Evolutionary conservation across 2,329 filamentous ascomycete species (phyloP).

Genomic region (Daldinia sp.): DNA sequence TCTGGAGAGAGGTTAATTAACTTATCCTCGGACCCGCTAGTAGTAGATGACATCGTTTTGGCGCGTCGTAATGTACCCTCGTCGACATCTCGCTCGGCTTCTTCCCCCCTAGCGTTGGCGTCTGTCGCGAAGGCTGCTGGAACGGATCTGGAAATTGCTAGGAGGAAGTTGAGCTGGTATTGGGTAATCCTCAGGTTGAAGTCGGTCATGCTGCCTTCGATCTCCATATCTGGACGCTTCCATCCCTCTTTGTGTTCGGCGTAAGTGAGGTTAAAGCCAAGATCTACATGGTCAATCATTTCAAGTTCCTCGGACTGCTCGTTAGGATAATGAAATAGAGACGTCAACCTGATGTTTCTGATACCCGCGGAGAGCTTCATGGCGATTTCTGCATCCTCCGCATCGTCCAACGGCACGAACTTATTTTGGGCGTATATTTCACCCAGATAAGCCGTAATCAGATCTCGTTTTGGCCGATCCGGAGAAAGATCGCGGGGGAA

Average conservation of each 20-base stretch:
- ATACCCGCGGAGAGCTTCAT: slow-evolving; percentile 94
- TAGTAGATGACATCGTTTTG: slow-evolving; percentile 58
- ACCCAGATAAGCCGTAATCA: slow-evolving; percentile 91
- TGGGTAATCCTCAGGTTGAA: slow-evolving; percentile 92
- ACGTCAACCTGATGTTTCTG: slow-evolving; percentile 90
- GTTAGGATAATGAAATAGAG: slow-evolving; percentile 83
- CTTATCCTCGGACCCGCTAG: slow-evolving; percentile 54
- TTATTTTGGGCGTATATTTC: slow-evolving; percentile 98
- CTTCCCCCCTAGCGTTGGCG: slow-evolving; percentile 75
- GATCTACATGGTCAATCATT: slow-evolving; percentile 95
- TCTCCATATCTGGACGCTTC: slow-evolving; percentile 89
- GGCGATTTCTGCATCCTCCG: slow-evolving; percentile 76
- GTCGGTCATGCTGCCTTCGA: slow-evolving; percentile 92
- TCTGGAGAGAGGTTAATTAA: slow-evolving; percentile 75
- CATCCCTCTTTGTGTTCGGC: slow-evolving; percentile 83
- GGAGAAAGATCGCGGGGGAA: slow-evolving; percentile 85
- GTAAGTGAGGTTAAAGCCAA: slow-evolving; percentile 92
- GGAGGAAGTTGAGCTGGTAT: slow-evolving; percentile 87
- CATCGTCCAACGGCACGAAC: slow-evolving; percentile 86
- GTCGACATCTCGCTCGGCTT: slow-evolving; percentile 80
- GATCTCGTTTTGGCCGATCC: slow-evolving; percentile 78
- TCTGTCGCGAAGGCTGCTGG: slow-evolving; percentile 88
- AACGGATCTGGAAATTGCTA: slow-evolving; percentile 88
- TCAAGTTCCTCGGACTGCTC: slow-evolving; percentile 85
- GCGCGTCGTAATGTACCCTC: slow-evolving; percentile 64